Conservation (phyloP, 345 rosid genomes). For the Citrus medica region DNA sequence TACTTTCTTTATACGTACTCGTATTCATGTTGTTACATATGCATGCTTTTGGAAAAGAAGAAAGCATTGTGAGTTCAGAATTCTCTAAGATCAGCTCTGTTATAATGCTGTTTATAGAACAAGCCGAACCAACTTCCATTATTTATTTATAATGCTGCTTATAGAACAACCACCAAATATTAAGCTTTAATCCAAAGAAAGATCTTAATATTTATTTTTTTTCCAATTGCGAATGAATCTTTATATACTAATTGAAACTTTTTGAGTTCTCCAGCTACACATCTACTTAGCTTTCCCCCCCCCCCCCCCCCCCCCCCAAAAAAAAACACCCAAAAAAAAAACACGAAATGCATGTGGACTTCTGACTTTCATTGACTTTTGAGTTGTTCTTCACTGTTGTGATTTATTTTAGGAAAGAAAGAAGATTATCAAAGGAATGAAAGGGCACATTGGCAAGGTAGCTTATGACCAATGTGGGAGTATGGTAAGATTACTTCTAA, state of each 20-base stretch:
- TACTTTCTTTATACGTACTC: not conserved
- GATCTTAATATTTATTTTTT: not conserved
- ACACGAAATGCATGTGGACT: not conserved
- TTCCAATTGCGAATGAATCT: not conserved
- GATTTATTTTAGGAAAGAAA: slow-evolving; percentile 72
- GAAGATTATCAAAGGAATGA: slow-evolving; percentile 86
- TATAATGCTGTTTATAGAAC: no score
- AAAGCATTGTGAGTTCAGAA: no score
- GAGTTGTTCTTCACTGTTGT: not conserved
- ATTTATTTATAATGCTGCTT: no score
- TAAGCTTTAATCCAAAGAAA: not conserved
- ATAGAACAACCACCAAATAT: no score
- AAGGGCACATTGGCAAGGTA: slow-evolving; percentile 56
- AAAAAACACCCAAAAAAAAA: no score
- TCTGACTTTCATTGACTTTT: slow-evolving; percentile 1
- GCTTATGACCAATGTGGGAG: slow-evolving; percentile 76
- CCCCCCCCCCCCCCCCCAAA: no score
- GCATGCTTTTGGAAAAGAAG: not conserved
- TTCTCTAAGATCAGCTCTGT: no score
- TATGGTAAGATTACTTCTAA: slow-evolving; percentile 45
- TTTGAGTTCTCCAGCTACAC: not conserved
- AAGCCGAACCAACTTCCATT: no score
- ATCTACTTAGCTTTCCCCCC: not conserved
- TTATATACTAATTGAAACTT: not conserved
- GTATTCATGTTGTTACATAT: not conserved